Evolutionary conservation across 352 stramenopile species (phyloP).

Genomic region (Aphanomyces euteiches): DNA sequence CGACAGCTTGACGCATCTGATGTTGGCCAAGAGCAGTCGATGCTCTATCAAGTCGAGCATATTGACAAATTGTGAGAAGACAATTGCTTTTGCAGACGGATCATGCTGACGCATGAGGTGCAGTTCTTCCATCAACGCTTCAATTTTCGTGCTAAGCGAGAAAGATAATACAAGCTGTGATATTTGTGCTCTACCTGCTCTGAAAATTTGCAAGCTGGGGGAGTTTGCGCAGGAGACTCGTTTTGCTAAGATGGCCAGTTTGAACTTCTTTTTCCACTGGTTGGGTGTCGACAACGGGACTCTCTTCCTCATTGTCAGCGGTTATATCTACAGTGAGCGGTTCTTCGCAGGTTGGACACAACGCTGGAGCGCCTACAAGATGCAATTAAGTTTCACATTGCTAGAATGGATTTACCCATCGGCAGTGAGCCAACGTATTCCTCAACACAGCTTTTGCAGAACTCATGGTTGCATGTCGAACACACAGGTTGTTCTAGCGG

Average conservation of each 20-base stretch:
- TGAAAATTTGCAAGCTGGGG: slow-evolving; percentile 64
- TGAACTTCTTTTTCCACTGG: slow-evolving; percentile 24
- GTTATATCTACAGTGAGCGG: slow-evolving; percentile 83
- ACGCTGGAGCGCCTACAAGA: slow-evolving; percentile 43
- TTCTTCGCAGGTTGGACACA: slow-evolving; percentile 77
- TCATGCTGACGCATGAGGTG: slow-evolving; percentile 91
- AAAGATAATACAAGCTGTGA: slow-evolving; percentile 60
- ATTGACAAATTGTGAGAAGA: slow-evolving; percentile 99
- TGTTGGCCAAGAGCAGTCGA: slow-evolving; percentile 84
- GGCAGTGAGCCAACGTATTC: slow-evolving; percentile 77
- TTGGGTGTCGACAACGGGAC: slow-evolving; percentile 25
- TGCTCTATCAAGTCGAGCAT: slow-evolving; percentile 99
- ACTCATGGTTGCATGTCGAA: slow-evolving; percentile 87
- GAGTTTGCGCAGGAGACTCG: slow-evolving; percentile 31
- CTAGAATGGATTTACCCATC: slow-evolving; percentile 8
- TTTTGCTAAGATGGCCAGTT: slow-evolving; percentile 25
- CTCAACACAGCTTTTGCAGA: slow-evolving; percentile 87
- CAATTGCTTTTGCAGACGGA: slow-evolving; percentile 95
- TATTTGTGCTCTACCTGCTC: slow-evolving; percentile 64
- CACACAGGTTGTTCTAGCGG: slow-evolving; percentile 84
- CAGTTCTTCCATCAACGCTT: slow-evolving; percentile 96
- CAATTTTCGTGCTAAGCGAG: slow-evolving; percentile 95
- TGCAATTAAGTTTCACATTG: not conserved
- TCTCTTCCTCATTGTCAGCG: not conserved
- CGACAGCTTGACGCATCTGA: slow-evolving; percentile 89